Base-by-base conservation (phyloP, 2,329 filamentous ascomycete genomes). In the Fusarium sp. region DNA sequence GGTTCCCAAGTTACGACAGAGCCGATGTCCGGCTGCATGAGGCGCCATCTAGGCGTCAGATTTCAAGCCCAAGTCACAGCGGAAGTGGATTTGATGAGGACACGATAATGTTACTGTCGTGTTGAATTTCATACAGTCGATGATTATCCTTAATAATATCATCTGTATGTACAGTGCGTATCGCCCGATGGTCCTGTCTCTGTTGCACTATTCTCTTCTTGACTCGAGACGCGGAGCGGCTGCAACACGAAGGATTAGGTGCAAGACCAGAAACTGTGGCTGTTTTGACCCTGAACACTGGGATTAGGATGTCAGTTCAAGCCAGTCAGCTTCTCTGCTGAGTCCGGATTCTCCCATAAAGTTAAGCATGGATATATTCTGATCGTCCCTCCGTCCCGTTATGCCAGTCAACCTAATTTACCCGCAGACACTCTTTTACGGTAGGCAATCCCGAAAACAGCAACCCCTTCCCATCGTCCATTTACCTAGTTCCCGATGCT, bases 1-100 rank as follows among this genome's bases (percentile, higher is more conserved):
- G 67, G 76, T 75, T 64, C 59, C 67, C 43, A 54, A 70, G 64
- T 64, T 53, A 64, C 61, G 66, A 40, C 25, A 54, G 25, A n/a
- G 63, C 75, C 74, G 76, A 75, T 75, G 73, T 33, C 73, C 74
- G 69, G 76, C 67, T 75, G 50, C 69, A 66, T 64, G 68, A 72
- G 64, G 68, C 56, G 43, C 52, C 64, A 68, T 57, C 46, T 52
- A 56, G 46, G 49, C 49, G 64, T 69, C 66, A 67, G 73, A 64
- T 59, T 61, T 44, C 40, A 56, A 60, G 49, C 43, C 54, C 70
- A 54, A 63, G 70, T 67, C 35, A 50, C 47, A 73, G 49, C 49
- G 35, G 52, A 71, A 71, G 69, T 74, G 67, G 71, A 59, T 53
- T 64, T 53, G 21, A 44, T 56, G 43, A 61, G 59, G 32, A 50